A percentile compares a stretch with the other conserved stretches of the same genome.
Evolutionary conservation across 305 asterid genomes (phyloP).

Genomic region (Salvia sclarea): DNA sequence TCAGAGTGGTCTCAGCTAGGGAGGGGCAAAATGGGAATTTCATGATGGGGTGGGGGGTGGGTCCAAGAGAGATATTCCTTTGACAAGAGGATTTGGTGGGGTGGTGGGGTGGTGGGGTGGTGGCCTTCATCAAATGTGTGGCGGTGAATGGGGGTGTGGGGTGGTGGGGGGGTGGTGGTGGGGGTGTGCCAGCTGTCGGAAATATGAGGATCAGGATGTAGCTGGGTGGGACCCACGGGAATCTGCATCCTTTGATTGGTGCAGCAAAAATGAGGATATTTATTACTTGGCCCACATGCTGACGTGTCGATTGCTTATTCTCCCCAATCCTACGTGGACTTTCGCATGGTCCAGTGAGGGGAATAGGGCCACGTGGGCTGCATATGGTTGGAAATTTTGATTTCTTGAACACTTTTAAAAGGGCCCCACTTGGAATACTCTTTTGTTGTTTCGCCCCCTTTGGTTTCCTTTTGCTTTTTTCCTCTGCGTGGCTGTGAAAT

Average conservation of each 20-base stretch:
- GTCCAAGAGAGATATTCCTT: constrained; percentile 17
- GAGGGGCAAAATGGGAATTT: background rate
- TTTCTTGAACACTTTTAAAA: background rate
- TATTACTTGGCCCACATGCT: constrained; percentile 19
- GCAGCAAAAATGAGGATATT: constrained; percentile 39
- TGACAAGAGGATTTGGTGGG: constrained; percentile 2
- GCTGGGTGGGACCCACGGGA: constrained; percentile 1
- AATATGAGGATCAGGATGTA: constrained; percentile 1
- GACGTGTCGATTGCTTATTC: constrained; percentile 38
- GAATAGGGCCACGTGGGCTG: constrained; percentile 32
- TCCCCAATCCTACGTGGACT: constrained; percentile 33
- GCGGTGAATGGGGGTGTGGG: constrained; percentile 35
- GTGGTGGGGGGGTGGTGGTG: constrained; percentile 38
- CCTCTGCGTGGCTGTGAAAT: background rate
- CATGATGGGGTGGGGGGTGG: background rate
- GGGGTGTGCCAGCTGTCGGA: constrained; percentile 46
- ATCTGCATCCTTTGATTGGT: constrained; percentile 36
- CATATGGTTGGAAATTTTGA: constrained; percentile 23
- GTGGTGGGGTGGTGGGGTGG: constrained; percentile 18
- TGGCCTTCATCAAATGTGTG: constrained; percentile 32
- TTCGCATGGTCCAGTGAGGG: background rate
- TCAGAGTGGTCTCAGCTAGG: too few relatives aligned
- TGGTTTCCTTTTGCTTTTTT: background rate
- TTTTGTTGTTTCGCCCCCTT: background rate
- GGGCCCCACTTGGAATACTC: background rate